phyloP scores from a whole-genome alignment of 495 filamentous ascomycete genomes.

The Penicillium parvum region DNA sequence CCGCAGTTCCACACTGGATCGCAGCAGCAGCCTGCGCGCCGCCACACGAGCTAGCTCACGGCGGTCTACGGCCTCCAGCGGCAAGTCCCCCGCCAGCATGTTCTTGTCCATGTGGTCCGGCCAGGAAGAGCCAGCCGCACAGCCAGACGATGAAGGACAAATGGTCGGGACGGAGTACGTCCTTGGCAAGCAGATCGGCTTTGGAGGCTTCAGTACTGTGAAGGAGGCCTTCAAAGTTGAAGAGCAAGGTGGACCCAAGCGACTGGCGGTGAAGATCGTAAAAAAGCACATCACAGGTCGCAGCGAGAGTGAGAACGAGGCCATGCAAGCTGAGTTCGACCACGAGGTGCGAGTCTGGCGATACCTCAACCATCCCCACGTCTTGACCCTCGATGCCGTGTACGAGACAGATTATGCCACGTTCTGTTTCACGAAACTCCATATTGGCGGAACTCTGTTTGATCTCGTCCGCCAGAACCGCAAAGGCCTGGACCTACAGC shows the following conservation, averaged over 20 bases:
- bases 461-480: constrained; percentile 61
- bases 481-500: constrained; percentile 45
- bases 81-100: constrained; percentile 52
- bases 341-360: constrained; percentile 71
- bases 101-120: constrained; percentile 57
- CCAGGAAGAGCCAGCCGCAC: constrained; percentile 37
- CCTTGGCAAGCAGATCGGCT: constrained; percentile 65
- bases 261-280: constrained; percentile 68
- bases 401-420: constrained; percentile 69
- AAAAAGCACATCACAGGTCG: constrained; percentile 55
- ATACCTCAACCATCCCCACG: constrained; percentile 60
- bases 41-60: constrained; percentile 40
- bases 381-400: constrained; percentile 62
- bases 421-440: constrained; percentile 68
- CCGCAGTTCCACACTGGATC: constrained; percentile 38
- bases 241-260: constrained; percentile 45
- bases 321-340: constrained; percentile 67
- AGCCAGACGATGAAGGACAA: constrained; percentile 69
- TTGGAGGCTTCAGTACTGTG: constrained; percentile 66
- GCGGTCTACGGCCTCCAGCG: constrained; percentile 43
- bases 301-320: constrained; percentile 61
- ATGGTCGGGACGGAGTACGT: constrained; percentile 69
- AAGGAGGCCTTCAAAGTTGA: constrained; percentile 69
- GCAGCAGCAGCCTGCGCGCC: constrained; percentile 34
- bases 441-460: constrained; percentile 66